Evolutionary conservation across 75 land plant genomes (phyloP), one percentile per base, ranked within the genome.

Genomic region (Picea glauca): DNA sequence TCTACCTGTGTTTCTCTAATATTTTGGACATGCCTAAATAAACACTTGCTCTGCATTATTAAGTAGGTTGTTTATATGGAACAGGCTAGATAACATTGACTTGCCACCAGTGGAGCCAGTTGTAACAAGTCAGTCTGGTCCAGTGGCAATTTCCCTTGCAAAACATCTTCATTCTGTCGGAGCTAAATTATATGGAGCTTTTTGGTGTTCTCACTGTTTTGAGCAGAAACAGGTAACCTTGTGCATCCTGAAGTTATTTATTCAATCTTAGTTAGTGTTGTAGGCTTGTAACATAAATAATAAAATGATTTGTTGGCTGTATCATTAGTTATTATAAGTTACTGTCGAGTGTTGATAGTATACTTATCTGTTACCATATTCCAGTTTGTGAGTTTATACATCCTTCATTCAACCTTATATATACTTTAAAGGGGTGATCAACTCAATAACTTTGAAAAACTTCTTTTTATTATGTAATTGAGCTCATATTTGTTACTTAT

Each of bases 171-270:
- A 78, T 5, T 84, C 94, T 2, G 83, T 92, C 21, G 98, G 98
- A 31, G 97, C 98, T 30, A 96, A 92, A 76, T 85, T 96, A 87
- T 96, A 94, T 89, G 98, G 98, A 33, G 98, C 98, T 46, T 96
- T 96, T 56, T 96, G 98, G 98, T 96, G 98, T 81, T 90, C 98
- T 58, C 98, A 96, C 72, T 96, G 98, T 84, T 81, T 76, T 58
- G 97, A 96, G 74, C 98, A 96, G 79, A 96, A 94, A 73, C 85
- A 96, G 94, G 98, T 96, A 81, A 70, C 26, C 33, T 70, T n/a
- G 18, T 38, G 74, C 74, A 70, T 70, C 43, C 9, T 70, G 23
- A 7, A 70, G 74, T 20, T 0, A 40, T 70, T 8, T 50, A 50
- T 70, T 70, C 74, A 64, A 32, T 76, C 20, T 76, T 64, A 76